Percentiles rank a stretch among this genome's conserved stretches.
These are phyloP conservation scores for Brassica cretica DNA, from an alignment of 345 rosid species.

Conservation along the genomic window DNA sequence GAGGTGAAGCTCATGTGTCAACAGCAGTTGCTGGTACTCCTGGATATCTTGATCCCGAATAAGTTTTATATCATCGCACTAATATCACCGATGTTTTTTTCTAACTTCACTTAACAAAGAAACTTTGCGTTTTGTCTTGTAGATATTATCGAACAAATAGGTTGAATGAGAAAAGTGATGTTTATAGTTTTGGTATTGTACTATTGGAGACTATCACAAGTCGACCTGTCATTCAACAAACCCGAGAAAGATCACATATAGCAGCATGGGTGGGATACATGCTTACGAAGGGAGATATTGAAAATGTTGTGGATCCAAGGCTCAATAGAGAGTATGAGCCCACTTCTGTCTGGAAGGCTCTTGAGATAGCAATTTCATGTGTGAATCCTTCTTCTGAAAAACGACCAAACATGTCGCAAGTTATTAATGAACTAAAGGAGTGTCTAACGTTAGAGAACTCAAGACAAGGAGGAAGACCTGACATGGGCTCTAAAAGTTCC, in stretches of 20 bases:
- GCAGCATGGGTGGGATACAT: neutral
- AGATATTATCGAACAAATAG: constrained; percentile 38
- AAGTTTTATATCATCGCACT: neutral
- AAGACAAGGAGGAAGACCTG: neutral
- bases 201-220: constrained; percentile 43
- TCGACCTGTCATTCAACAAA: neutral
- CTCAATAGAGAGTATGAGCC: constrained; percentile 10
- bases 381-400: neutral
- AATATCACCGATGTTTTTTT: neutral
- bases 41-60: constrained; percentile 58
- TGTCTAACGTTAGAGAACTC: neutral
- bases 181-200: constrained; percentile 45
- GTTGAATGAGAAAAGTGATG: constrained; percentile 45
- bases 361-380: constrained; percentile 20
- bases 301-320: neutral
- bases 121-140: neutral
- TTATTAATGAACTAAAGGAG: constrained; percentile 6
- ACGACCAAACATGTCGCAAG: constrained; percentile 22
- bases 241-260: constrained; percentile 3
- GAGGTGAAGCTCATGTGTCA: constrained; percentile 20
- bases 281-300: neutral
- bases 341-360: neutral
- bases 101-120: neutral
- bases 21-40: constrained; percentile 29
- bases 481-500: neutral